Evolutionary conservation across 1,139 yeast genomes (phyloP).

Genomic region (Suhomyces anneliseae): DNA sequence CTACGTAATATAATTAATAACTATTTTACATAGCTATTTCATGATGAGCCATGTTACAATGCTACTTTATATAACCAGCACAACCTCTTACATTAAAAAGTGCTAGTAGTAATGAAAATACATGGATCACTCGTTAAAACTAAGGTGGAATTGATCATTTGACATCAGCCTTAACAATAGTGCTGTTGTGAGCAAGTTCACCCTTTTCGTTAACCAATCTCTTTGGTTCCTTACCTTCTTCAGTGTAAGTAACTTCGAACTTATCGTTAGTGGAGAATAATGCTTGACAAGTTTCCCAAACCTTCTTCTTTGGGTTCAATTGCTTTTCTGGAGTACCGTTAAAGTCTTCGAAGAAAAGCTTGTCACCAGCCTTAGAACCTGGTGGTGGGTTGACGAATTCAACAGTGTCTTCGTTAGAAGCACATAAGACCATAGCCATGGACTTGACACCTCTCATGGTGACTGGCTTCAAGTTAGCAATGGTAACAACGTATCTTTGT

Average conservation of each 20-base stretch:
- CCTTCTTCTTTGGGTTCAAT: slow-evolving; percentile 96
- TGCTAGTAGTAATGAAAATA: too few relatives aligned
- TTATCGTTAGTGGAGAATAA: slow-evolving; percentile 75
- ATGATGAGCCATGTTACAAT: background rate
- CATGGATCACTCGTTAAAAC: too few relatives aligned
- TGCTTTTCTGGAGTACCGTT: slow-evolving; percentile 88
- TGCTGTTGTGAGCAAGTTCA: slow-evolving; percentile 65
- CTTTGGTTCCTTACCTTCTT: slow-evolving; percentile 76
- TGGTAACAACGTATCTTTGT: slow-evolving; percentile 49
- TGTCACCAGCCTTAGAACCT: slow-evolving; percentile 95
- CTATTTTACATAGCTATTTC: background rate
- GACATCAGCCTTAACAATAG: slow-evolving; percentile 70
- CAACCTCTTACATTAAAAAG: background rate
- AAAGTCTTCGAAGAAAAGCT: slow-evolving; percentile 88
- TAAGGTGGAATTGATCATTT: slow-evolving; percentile 40
- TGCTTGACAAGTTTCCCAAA: slow-evolving; percentile 96
- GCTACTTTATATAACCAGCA: background rate
- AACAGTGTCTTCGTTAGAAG: slow-evolving; percentile 65
- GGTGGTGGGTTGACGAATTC: slow-evolving; percentile 96
- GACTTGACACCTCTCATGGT: slow-evolving; percentile 78
- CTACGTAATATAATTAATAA: background rate
- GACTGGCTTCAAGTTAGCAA: slow-evolving; percentile 64
- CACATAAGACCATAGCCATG: slow-evolving; percentile 95
- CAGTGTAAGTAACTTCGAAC: slow-evolving; percentile 77
- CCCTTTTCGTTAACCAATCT: slow-evolving; percentile 78